A percentile compares a stretch with the other conserved stretches of the same genome.
Evolutionary conservation across 352 stramenopile species (phyloP).

Genomic region (Ophiocytium majus): DNA sequence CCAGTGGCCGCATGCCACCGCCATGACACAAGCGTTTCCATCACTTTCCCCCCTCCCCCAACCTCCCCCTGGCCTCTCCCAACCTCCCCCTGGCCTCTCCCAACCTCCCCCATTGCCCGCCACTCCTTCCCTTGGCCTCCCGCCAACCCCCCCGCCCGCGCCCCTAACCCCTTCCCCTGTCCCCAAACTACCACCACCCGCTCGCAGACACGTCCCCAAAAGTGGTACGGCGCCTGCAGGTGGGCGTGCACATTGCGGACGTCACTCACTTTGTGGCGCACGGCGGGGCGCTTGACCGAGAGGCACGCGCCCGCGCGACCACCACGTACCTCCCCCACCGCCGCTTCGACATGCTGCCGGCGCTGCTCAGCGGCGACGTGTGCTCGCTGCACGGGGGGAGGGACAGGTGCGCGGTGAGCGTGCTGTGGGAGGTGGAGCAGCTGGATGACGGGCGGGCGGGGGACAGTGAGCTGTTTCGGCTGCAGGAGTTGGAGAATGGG

Average conservation of each 20-base stretch:
- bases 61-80: too few species aligned
- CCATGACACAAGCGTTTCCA: too few species aligned
- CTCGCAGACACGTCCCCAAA: too few species aligned
- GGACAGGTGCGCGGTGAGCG: conserved; percentile 81
- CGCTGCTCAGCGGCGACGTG: conserved; percentile 77
- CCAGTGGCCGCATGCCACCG: too few species aligned
- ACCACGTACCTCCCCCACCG: conserved; percentile 93
- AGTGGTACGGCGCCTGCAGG: conserved; percentile 31
- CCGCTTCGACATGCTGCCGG: conserved; percentile 83
- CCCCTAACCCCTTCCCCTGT: too few species aligned
- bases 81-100: too few species aligned
- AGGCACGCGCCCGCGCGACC: conserved; percentile 84
- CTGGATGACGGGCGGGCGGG: not conserved
- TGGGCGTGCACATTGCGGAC: conserved; percentile 97
- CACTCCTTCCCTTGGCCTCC: too few species aligned
- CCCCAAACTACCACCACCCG: too few species aligned
- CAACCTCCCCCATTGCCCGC: too few species aligned
- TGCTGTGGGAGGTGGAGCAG: conserved; percentile 77
- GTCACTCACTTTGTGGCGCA: conserved; percentile 85
- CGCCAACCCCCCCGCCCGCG: too few species aligned
- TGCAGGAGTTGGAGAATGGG: not conserved
- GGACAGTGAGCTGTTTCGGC: conserved; percentile 13
- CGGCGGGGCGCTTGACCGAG: conserved; percentile 80
- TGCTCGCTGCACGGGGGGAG: conserved; percentile 82
- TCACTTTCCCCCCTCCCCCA: too few species aligned